Evolutionary conservation across 371 early-diverging fungal genomes (phyloP).

Genomic region (Mortierella sp.): DNA sequence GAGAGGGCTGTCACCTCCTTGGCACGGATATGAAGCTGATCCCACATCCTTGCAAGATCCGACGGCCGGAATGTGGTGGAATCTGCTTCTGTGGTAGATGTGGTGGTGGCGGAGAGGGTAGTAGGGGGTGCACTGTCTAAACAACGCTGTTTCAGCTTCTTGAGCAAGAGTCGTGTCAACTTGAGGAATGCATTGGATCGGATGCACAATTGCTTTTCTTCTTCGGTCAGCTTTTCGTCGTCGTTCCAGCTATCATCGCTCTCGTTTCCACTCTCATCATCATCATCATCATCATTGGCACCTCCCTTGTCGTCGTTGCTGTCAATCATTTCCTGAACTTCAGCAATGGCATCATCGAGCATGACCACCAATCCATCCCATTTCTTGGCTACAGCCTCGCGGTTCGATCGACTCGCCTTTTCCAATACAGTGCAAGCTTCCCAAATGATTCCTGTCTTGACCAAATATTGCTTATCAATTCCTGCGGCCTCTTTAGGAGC

Average conservation of each 20-base stretch:
- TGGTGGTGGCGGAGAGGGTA: constrained; percentile 2
- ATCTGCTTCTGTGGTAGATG: constrained; percentile 4
- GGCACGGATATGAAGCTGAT: constrained; percentile 43
- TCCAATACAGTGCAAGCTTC: constrained; percentile 51
- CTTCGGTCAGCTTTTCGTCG: constrained; percentile 46
- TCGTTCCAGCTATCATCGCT: constrained; percentile 51
- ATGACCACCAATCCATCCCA: constrained; percentile 48
- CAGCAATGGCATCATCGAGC: constrained; percentile 49
- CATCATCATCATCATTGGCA: constrained; percentile 15
- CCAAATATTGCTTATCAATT: constrained; percentile 32
- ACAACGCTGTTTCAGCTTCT: constrained; percentile 51
- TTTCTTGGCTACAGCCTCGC: constrained; percentile 44
- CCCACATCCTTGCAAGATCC: constrained; percentile 50
- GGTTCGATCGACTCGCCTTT: constrained; percentile 37
- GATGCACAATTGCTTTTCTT: constrained; percentile 49
- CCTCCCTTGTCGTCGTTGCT: constrained; percentile 37
- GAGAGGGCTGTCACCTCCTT: constrained; percentile 37
- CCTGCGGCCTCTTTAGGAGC: background rate
- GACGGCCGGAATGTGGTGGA: constrained; percentile 24
- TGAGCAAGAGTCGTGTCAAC: constrained; percentile 42
- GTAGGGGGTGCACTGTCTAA: constrained; percentile 27
- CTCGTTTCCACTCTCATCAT: constrained; percentile 29
- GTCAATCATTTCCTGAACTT: constrained; percentile 51
- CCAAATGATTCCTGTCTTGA: constrained; percentile 49
- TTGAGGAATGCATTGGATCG: constrained; percentile 38